These are phyloP conservation scores for Podospora pseudoanserina DNA, from an alignment of 495 filamentous ascomycete species.

Conservation along the genomic window DNA sequence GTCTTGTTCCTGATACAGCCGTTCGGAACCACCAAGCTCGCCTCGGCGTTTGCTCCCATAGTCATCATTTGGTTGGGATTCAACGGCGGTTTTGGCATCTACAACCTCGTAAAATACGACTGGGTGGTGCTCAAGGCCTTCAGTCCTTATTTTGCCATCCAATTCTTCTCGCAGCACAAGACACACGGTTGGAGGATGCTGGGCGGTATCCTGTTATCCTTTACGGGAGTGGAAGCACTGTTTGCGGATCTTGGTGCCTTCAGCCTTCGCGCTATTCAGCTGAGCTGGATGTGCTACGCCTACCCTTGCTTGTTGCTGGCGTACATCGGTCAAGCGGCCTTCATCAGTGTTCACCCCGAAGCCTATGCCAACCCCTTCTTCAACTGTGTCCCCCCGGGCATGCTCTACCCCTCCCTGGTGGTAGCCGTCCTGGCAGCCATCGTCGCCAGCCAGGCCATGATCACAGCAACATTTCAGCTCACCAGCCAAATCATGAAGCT, in stretches of 20 bases:
- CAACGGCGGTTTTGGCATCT: slow-evolving; percentile 63
- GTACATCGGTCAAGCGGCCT: slow-evolving; percentile 71
- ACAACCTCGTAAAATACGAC: slow-evolving; percentile 62
- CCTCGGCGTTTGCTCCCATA: slow-evolving; percentile 63
- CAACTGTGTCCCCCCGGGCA: slow-evolving; percentile 61
- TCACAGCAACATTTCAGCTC: slow-evolving; percentile 65
- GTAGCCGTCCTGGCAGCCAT: slow-evolving; percentile 66
- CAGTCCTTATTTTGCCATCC: slow-evolving; percentile 60
- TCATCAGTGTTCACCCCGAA: slow-evolving; percentile 55
- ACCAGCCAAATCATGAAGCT: slow-evolving; percentile 68
- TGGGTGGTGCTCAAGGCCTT: slow-evolving; percentile 68
- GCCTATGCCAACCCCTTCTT: slow-evolving; percentile 72
- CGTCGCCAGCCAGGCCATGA: slow-evolving; percentile 73
- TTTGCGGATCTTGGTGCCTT: slow-evolving; percentile 77
- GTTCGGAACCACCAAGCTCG: slow-evolving; percentile 62
- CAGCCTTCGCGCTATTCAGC: slow-evolving; percentile 55
- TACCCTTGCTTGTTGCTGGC: slow-evolving; percentile 67
- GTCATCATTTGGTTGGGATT: slow-evolving; percentile 72
- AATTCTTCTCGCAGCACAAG: slow-evolving; percentile 59
- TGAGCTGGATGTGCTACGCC: slow-evolving; percentile 60
- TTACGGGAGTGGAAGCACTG: slow-evolving; percentile 70
- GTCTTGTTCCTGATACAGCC: slow-evolving; percentile 68
- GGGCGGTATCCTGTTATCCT: slow-evolving; percentile 65
- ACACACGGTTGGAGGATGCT: slow-evolving; percentile 62
- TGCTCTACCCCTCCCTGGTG: slow-evolving; percentile 60